These are phyloP conservation scores for Cylindrotheca closterium DNA, from an alignment of 108 stramenopile species.

Conservation along the genomic window DNA sequence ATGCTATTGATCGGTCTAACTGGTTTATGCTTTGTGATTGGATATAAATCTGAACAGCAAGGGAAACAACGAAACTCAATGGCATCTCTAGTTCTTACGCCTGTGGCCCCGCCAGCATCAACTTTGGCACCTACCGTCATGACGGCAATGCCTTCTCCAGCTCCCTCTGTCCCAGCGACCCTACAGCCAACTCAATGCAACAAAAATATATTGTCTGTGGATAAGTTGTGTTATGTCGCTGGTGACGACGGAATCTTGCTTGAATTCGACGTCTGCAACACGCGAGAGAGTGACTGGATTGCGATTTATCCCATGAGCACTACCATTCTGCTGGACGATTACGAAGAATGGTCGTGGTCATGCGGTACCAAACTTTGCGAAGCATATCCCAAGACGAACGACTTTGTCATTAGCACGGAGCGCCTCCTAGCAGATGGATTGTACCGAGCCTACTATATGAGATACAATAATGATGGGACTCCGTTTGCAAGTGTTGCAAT, in stretches of 20 bases:
- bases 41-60: no score
- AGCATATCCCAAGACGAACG: slow-evolving; percentile 9
- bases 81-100: no score
- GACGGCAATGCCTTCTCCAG: background rate
- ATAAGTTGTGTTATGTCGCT: slow-evolving; percentile 12
- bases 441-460: background rate
- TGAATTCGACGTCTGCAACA: slow-evolving; percentile 17
- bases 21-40: no score
- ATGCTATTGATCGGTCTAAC: no score
- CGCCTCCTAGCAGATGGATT: background rate
- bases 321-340: slow-evolving; percentile 7
- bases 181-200: background rate
- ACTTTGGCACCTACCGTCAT: background rate
- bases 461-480: background rate
- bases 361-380: slow-evolving; percentile 16
- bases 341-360: slow-evolving; percentile 14
- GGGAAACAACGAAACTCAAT: no score
- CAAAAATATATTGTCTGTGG: background rate
- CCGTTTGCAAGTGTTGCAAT: slow-evolving; percentile 1
- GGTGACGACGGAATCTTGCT: slow-evolving; percentile 11
- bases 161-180: background rate
- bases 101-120: no score
- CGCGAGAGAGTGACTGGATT: slow-evolving; percentile 25
- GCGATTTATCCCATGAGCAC: slow-evolving; percentile 12
- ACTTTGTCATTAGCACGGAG: slow-evolving; percentile 8